Conservation (phyloP, 2,329 filamentous ascomycete species). For the Sporothrix variecibatus region DNA sequence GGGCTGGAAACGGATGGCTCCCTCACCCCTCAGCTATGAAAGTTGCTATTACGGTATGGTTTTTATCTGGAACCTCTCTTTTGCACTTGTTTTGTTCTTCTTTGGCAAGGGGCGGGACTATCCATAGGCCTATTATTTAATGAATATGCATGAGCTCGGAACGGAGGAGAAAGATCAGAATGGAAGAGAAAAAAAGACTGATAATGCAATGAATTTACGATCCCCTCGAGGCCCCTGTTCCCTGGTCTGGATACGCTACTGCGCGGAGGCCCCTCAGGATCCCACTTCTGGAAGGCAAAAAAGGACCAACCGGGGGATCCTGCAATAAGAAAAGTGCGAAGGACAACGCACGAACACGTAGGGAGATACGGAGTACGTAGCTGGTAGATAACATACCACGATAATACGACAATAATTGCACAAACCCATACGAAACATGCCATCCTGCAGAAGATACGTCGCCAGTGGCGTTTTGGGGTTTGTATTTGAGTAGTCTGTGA, state of each 20-base stretch:
- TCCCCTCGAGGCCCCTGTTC: neutral
- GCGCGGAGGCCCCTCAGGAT: neutral
- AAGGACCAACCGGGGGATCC: neutral
- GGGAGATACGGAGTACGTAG: neutral
- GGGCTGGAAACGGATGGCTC: neutral
- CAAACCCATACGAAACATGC: neutral
- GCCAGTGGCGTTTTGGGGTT: neutral
- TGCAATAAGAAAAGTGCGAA: neutral
- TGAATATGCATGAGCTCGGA: neutral
- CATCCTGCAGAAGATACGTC: neutral
- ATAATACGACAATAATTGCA: neutral
- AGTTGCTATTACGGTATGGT: neutral
- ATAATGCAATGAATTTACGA: constrained; percentile 15
- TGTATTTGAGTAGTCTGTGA: neutral
- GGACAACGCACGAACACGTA: neutral
- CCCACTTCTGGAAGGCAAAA: neutral
- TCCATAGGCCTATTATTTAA: neutral
- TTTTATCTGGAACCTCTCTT: neutral
- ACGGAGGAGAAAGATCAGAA: neutral
- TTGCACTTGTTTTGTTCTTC: neutral
- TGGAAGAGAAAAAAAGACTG: neutral
- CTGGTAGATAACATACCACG: neutral
- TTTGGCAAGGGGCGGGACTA: neutral
- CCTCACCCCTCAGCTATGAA: neutral
- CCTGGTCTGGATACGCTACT: constrained; percentile 6